Conservation (phyloP, 2,329 filamentous ascomycete species). For the Talaromyces sp. region DNA sequence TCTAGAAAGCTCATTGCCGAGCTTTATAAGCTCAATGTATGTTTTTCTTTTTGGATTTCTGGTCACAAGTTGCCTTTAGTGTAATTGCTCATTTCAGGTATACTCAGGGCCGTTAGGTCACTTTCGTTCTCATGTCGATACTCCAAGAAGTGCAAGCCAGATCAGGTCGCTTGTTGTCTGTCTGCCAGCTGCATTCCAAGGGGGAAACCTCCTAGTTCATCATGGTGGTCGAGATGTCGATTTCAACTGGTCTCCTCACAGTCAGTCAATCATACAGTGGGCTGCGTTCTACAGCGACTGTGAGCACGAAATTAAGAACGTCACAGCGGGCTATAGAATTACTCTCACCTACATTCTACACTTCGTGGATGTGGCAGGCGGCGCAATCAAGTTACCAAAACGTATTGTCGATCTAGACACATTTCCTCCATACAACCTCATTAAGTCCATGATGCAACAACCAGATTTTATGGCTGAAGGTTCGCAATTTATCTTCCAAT, state of each 20-base stretch:
- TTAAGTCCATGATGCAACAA: neutral
- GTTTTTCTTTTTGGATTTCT: neutral
- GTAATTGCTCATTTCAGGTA: constrained; percentile 33
- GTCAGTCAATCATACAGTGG: constrained; percentile 30
- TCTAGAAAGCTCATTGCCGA: constrained; percentile 47
- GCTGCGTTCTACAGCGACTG: constrained; percentile 39
- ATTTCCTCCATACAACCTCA: neutral
- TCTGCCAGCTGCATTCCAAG: constrained; percentile 39
- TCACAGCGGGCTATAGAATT: constrained; percentile 52
- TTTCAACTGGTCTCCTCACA: constrained; percentile 29
- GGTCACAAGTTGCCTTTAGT: neutral
- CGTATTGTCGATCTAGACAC: constrained; percentile 4
- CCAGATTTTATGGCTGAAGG: constrained; percentile 38
- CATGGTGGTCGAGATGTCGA: constrained; percentile 28
- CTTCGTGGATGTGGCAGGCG: constrained; percentile 34
- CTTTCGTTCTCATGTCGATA: constrained; percentile 54
- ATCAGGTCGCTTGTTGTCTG: constrained; percentile 56
- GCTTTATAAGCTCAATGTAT: constrained; percentile 56
- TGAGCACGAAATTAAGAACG: constrained; percentile 40
- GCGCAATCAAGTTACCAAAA: neutral
- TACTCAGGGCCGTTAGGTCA: constrained; percentile 51
- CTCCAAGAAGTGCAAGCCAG: constrained; percentile 47
- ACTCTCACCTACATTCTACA: constrained; percentile 61
- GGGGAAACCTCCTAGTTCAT: constrained; percentile 32
- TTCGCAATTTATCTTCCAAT: constrained; percentile 21